Conservation (phyloP, 768 basidiomycete species). For the Epithele typhae region DNA sequence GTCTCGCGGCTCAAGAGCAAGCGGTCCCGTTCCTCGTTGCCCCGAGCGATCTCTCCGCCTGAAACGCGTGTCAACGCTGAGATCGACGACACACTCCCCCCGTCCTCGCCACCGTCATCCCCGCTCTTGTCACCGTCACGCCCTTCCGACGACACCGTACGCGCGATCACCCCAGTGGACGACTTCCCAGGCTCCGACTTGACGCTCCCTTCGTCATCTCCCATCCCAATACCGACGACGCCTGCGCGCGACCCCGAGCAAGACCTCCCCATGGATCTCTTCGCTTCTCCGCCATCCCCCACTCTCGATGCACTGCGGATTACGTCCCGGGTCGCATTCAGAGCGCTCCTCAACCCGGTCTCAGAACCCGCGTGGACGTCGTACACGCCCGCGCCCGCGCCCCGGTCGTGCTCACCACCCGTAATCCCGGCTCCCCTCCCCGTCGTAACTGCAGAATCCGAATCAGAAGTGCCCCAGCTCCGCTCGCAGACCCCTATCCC, state of each 20-base stretch:
- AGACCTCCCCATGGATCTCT: neutral
- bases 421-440: neutral
- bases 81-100: conserved; percentile 5
- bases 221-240: conserved; percentile 5
- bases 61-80: too few relatives aligned
- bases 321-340: conserved; percentile 11
- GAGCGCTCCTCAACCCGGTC: conserved; percentile 14
- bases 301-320: conserved; percentile 8
- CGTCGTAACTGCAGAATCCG: too few relatives aligned
- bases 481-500: too few relatives aligned
- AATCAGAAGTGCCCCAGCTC: too few relatives aligned
- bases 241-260: neutral
- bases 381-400: neutral
- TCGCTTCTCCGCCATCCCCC: conserved; percentile 11
- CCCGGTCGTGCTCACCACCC: neutral
- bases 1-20: conserved; percentile 5
- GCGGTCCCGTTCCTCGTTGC: conserved; percentile 2
- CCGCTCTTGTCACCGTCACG: conserved; percentile 2
- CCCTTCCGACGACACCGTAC: neutral
- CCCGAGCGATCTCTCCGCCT: neutral
- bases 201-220: conserved; percentile 6
- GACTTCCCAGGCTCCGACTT: neutral
- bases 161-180: too few relatives aligned
- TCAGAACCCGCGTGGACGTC: neutral
- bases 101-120: conserved; percentile 7